Conservation (phyloP, 805 yeast genomes). For the Hemisphaericaspora nanyangensis region DNA sequence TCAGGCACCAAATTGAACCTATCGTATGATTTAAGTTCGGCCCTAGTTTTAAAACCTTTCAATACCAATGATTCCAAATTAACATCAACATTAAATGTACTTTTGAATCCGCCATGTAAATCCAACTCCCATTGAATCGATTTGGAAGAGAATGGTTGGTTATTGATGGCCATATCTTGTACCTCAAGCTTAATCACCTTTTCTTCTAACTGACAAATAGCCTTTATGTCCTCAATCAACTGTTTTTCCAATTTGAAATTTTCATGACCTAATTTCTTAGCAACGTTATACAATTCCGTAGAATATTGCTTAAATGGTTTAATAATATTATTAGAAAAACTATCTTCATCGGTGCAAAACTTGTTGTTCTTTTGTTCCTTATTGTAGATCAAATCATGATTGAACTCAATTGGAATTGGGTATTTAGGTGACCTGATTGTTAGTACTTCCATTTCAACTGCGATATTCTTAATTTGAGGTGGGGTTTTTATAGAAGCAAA, state of each 20-base stretch:
- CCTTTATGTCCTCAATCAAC: conserved; percentile 26
- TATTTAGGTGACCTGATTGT: conserved; percentile 27
- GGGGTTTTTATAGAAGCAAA: background rate
- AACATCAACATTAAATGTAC: conserved; percentile 13
- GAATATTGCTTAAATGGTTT: conserved; percentile 18
- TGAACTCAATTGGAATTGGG: conserved; percentile 37
- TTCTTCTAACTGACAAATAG: conserved; percentile 23
- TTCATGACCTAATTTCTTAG: conserved; percentile 18
- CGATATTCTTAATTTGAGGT: conserved; percentile 16
- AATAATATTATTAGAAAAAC: conserved; percentile 20
- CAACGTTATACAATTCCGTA: conserved; percentile 15
- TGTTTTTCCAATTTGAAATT: conserved; percentile 26
- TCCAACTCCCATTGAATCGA: conserved; percentile 6
- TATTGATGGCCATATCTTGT: conserved; percentile 12
- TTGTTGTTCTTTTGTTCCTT: conserved; percentile 8
- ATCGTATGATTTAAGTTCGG: conserved; percentile 15
- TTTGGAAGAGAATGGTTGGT: conserved; percentile 5
- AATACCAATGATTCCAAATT: conserved; percentile 12
- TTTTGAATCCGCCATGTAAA: conserved; percentile 2
- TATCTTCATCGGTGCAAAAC: conserved; percentile 17
- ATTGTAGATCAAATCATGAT: conserved; percentile 30
- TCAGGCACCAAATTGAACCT: conserved; percentile 31
- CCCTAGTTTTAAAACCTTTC: conserved; percentile 11
- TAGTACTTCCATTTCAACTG: conserved; percentile 27
- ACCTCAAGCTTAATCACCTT: conserved; percentile 23